phyloP scores from a whole-genome alignment of 2,329 filamentous ascomycete species.

The Paramyrothecium roridum region DNA sequence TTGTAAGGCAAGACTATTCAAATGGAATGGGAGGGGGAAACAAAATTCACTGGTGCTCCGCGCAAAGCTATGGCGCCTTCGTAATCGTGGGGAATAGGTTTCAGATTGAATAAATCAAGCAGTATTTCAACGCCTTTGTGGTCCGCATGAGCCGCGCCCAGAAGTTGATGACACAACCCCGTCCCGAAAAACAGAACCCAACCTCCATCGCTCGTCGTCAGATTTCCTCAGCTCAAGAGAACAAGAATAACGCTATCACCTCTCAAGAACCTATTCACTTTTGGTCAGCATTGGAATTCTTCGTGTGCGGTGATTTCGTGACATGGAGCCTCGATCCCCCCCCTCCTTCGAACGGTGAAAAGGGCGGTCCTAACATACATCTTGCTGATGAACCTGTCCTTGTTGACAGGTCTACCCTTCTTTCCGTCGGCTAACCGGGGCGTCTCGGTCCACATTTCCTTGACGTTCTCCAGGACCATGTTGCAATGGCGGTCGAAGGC shows the following conservation, averaged over 20 bases:
- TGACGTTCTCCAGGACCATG: constrained; percentile 93
- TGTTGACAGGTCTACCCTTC: constrained; percentile 89
- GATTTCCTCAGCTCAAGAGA: constrained; percentile 61
- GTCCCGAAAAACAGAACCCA: constrained; percentile 17
- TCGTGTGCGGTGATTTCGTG: background rate
- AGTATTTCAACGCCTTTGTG: constrained; percentile 36
- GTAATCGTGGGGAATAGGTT: background rate
- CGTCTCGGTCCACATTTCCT: constrained; percentile 99
- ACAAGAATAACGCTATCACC: constrained; percentile 88
- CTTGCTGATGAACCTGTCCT: constrained; percentile 97
- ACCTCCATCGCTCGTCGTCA: constrained; percentile 10
- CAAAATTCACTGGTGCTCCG: background rate
- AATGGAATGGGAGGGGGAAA: background rate
- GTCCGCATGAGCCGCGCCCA: constrained; percentile 25
- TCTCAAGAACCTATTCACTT: constrained; percentile 68
- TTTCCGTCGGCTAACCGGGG: constrained; percentile 79
- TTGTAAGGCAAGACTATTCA: background rate
- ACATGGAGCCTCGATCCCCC: background rate
- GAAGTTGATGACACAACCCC: constrained; percentile 22
- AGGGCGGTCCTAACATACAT: constrained; percentile 59
- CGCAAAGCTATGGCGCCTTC: background rate
- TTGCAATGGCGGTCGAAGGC: constrained; percentile 99
- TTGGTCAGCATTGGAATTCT: background rate
- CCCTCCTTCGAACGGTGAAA: too few relatives aligned
- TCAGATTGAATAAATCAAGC: constrained; percentile 15